Evolutionary conservation across 345 rosid genomes (phyloP), one percentile per base, ranked within the genome.

Genomic region (Aquilaria malaccensis): DNA sequence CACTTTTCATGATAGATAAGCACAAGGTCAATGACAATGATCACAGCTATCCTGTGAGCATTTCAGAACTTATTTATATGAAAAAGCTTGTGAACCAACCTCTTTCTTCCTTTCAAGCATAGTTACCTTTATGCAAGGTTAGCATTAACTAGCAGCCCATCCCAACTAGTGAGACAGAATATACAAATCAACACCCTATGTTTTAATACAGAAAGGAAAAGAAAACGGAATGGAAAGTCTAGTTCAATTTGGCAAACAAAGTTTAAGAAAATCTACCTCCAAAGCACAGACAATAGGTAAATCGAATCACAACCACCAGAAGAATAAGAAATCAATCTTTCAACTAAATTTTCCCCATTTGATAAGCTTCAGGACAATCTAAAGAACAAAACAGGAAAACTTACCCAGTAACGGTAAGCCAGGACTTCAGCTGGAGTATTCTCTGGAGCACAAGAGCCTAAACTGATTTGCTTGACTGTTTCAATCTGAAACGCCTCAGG

Each of bases 401-500:
- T 68, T 70, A 89, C 98, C 98, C 98, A 89, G 58, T 92, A 92
- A 78, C 98, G 75, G 67, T 76, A 92, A 10, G 98, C 98, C 72
- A 89, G 80, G 72, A 92, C 82, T 77, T 92, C 98, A 52, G 93
- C 95, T 13, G 91, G 89, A 76, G 96, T 78, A 75, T 84, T 85
- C 60, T 80, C 89, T 33, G 86, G 81, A 73, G 80, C 84, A 74
- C 84, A 79, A 70, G 91, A 74, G 49, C 95, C 95, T 64, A 89
- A 74, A 73, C 97, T 92, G 57, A 92, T 83, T 73, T 92, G 98
- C 76, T 92, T 92, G 49, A 92, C 89, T 77, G 95, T 93, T 79
- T 92, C 97, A 72, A 92, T 92, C 73, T 92, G 98, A 77, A 87
- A 89, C 31, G 98, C 97, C 74, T 92, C 98, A 60, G 98, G 98